These are phyloP conservation scores for Nemania sp. DNA, from an alignment of 2,329 filamentous ascomycete species.

Conservation along the genomic window DNA sequence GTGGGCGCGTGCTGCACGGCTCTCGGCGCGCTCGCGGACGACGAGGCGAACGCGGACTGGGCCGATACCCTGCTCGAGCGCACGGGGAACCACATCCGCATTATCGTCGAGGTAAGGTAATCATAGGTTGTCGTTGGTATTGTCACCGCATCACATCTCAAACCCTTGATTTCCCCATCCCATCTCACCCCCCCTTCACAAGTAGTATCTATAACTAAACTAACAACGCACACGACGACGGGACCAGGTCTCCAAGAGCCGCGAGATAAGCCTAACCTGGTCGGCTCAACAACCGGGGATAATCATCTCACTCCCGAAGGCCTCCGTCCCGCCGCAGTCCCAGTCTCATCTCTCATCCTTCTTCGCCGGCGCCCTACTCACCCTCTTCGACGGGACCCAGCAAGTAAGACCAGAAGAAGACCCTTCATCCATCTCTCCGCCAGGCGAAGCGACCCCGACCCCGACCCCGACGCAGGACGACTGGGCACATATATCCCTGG, in stretches of 20 bases:
- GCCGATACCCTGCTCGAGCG: conserved; percentile 48
- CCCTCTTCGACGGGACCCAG: conserved; percentile 41
- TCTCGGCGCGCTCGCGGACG: conserved; percentile 48
- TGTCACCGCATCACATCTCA: neutral
- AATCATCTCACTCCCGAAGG: conserved; percentile 45
- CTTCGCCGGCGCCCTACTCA: conserved; percentile 44
- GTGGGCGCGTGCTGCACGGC: conserved; percentile 48
- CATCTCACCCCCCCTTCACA: too few species aligned
- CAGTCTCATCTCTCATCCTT: conserved; percentile 43
- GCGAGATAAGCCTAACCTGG: conserved; percentile 45
- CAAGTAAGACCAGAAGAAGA: neutral
- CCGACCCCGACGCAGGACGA: conserved; percentile 42
- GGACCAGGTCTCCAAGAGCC: conserved; percentile 33
- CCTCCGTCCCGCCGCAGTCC: conserved; percentile 37
- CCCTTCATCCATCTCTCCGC: neutral
- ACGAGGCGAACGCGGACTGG: conserved; percentile 47
- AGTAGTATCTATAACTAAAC: too few species aligned
- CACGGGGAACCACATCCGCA: conserved; percentile 38
- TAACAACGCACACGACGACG: too few species aligned
- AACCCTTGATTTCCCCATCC: too few species aligned
- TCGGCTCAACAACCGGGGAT: conserved; percentile 45
- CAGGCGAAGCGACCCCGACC: too few species aligned
- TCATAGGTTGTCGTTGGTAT: conserved; percentile 9
- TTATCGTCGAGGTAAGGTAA: conserved; percentile 49
- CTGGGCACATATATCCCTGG: conserved; percentile 51